Evolutionary conservation across 345 rosid species (phyloP).

Genomic region (Angophora floribunda): DNA sequence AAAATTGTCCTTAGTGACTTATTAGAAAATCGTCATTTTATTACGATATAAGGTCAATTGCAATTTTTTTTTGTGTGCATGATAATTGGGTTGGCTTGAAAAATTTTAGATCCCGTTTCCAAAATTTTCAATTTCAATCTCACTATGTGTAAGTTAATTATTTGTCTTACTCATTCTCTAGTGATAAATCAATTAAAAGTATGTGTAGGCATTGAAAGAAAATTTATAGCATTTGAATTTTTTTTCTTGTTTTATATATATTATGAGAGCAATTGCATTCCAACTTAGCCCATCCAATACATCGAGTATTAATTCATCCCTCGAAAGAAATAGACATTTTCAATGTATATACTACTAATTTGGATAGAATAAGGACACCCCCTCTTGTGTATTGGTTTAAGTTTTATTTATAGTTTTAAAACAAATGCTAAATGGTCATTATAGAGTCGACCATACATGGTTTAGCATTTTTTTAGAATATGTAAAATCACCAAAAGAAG

Average conservation of each 20-base stretch:
- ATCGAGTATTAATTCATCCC: neutral
- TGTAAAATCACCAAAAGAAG: too few species aligned
- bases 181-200: neutral
- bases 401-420: too few species aligned
- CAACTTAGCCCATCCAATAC: neutral
- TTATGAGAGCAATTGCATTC: neutral
- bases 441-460: too few species aligned
- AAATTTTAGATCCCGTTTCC: neutral
- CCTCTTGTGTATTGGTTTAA: too few species aligned
- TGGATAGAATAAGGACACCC: neutral
- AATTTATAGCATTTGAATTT: neutral
- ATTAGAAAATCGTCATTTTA: neutral
- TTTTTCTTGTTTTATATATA: neutral
- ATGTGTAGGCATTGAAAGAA: too few species aligned
- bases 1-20: neutral
- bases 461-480: too few species aligned
- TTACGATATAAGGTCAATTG: neutral
- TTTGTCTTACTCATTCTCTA: neutral
- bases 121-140: neutral
- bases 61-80: neutral
- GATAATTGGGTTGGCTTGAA: neutral
- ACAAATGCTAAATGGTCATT: too few species aligned
- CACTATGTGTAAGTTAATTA: neutral
- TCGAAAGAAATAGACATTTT: rapidly evolving
- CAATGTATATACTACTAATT: neutral